These are phyloP conservation scores for Phylloporus sp. DNA, from an alignment of 1,284 basidiomycete species.

Conservation along the genomic window DNA sequence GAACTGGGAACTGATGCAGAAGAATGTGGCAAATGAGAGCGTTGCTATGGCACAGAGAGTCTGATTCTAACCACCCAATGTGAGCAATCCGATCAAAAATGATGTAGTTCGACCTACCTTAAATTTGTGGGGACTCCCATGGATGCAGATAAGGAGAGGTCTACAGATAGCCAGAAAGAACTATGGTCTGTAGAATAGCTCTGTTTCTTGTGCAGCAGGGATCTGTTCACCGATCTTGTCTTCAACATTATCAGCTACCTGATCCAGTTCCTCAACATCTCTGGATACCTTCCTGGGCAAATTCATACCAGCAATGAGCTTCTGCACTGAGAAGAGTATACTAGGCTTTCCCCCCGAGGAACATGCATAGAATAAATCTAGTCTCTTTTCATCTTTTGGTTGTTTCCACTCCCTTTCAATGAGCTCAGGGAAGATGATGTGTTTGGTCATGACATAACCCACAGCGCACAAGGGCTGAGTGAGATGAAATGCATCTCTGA, in stretches of 20 bases:
- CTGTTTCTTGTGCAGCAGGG: conserved; percentile 81
- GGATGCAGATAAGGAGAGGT: conserved; percentile 89
- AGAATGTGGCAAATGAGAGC: conserved; percentile 92
- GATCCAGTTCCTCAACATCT: conserved; percentile 90
- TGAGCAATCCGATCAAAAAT: conserved; percentile 12
- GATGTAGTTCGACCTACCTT: conserved; percentile 55
- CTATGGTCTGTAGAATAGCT: conserved; percentile 85
- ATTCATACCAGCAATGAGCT: conserved; percentile 46
- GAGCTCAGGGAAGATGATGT: conserved; percentile 95
- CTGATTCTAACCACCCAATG: conserved; percentile 61
- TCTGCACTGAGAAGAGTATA: conserved; percentile 52
- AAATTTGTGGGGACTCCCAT: conserved; percentile 86
- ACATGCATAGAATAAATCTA: conserved; percentile 52
- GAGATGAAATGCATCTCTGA: conserved; percentile 83
- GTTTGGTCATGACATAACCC: conserved; percentile 96
- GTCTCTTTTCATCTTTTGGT: conserved; percentile 88
- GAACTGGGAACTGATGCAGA: conserved; percentile 94
- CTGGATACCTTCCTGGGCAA: conserved; percentile 52
- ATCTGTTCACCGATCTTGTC: conserved; percentile 98
- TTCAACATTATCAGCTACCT: conserved; percentile 97
- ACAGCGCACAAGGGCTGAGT: conserved; percentile 94
- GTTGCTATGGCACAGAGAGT: conserved; percentile 88
- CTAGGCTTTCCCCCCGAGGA: not conserved
- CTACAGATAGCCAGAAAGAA: conserved; percentile 88
- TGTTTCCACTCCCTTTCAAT: conserved; percentile 98